Evolutionary conservation across 176 grass and related monocot genomes (phyloP), one percentile per base, ranked within the genome.

Genomic region (Saccharum officinarum): DNA sequence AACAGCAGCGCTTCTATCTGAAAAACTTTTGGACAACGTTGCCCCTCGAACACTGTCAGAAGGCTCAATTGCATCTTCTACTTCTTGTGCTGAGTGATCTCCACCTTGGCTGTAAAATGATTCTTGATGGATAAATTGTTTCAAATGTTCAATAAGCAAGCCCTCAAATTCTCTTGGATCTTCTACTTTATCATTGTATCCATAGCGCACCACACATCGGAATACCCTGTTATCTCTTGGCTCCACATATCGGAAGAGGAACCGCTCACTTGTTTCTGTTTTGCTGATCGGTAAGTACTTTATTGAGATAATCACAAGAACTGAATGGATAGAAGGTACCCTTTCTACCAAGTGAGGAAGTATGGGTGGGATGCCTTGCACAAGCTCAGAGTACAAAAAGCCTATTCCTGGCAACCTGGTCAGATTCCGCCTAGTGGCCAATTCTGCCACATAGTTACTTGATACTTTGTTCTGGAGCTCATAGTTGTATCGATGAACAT

Each of bases 351-450:
- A 84, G 57, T 95, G 92, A 67, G 84, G 87, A 71, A 90, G 87
- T 86, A 95, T 95, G 57, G 92, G 92, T 70, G 90, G 90, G 65
- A 94, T 90, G 39, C 92, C 85, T 71, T 94, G 81, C 41, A 94
- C 92, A 50, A 92, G 90, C 65, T 94, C 92, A 20, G 87, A 92
- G 81, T 94, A 92, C 23, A 94, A 77, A 83, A 94, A 78, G 1
- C 84, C 92, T 40, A 94, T 89, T 59, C 92, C 92, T 34, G 92
- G 92, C 12, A 94, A 30, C 62, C 90, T 82, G 52, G 77, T 16
- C 10, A 94, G 9, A 36, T 85, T 33, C 30, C 61, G 3, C 16
- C 73, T 92, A 65, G 65, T n/a, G 10, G 39, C 61, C 54, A 94
- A 76, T 8, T 92, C 90, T 76, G 20, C 37, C 28, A 92, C 71